Evolutionary conservation across 2,329 filamentous ascomycete genomes (phyloP).

Genomic region (Sporothrix euskadiensis): DNA sequence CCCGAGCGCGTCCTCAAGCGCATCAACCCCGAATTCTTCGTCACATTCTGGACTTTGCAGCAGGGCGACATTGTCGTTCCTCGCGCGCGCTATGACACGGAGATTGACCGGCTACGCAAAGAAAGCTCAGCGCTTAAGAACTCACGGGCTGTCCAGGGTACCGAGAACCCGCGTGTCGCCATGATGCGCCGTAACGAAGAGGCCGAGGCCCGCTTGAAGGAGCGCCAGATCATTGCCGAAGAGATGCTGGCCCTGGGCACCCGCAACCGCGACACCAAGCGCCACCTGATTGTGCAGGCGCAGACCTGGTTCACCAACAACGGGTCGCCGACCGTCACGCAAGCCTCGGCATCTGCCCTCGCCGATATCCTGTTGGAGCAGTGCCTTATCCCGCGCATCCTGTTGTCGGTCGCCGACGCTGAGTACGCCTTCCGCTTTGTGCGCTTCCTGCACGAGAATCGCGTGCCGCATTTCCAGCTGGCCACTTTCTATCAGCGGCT

Average conservation of each 20-base stretch:
- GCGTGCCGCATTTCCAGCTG: conserved; percentile 82
- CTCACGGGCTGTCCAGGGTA: conserved; percentile 53
- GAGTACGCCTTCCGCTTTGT: conserved; percentile 87
- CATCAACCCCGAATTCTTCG: conserved; percentile 78
- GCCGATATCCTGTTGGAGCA: conserved; percentile 82
- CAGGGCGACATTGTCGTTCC: conserved; percentile 79
- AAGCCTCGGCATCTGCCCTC: conserved; percentile 59
- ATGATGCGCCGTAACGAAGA: conserved; percentile 68
- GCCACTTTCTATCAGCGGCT: conserved; percentile 80
- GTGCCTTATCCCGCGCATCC: conserved; percentile 84
- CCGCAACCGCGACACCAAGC: conserved; percentile 65
- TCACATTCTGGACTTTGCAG: conserved; percentile 88
- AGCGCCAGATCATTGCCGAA: conserved; percentile 67
- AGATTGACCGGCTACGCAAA: conserved; percentile 67
- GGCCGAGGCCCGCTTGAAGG: conserved; percentile 67
- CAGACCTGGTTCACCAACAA: conserved; percentile 68
- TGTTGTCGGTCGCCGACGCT: conserved; percentile 82
- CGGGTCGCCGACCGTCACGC: conserved; percentile 40
- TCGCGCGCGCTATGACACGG: conserved; percentile 73
- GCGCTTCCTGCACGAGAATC: conserved; percentile 81
- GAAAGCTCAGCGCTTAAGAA: conserved; percentile 67
- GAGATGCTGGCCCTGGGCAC: conserved; percentile 72
- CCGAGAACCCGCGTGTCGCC: conserved; percentile 68
- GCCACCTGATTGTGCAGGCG: conserved; percentile 73
- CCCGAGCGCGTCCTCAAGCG: conserved; percentile 65